Conservation (phyloP, 2,329 filamentous ascomycete species). For the Magnaporthiopsis rhizophila region DNA sequence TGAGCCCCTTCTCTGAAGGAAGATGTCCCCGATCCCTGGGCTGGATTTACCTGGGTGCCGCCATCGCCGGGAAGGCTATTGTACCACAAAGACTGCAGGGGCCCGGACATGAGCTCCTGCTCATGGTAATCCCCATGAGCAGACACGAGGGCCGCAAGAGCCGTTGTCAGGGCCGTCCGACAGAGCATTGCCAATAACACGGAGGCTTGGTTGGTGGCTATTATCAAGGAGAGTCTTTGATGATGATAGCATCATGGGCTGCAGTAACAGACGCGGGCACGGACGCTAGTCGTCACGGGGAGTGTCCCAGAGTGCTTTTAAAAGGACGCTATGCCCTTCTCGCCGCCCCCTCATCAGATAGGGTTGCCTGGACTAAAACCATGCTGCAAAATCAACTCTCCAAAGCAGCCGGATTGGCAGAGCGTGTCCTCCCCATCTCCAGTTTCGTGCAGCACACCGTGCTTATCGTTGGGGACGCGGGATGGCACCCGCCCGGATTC, state of each 20-base stretch:
- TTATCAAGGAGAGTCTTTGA: not conserved
- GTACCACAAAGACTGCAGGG: constrained; percentile 72
- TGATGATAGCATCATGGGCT: no score
- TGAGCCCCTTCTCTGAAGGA: constrained; percentile 7
- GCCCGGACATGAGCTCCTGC: constrained; percentile 57
- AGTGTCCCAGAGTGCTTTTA: not conserved
- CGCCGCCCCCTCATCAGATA: not conserved
- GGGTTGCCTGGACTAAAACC: not conserved
- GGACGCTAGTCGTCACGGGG: no score
- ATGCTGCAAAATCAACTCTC: not conserved
- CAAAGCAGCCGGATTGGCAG: constrained; percentile 1
- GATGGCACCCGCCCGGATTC: not conserved
- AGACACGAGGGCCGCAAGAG: constrained; percentile 40
- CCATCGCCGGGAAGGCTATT: constrained; percentile 76
- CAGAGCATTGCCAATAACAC: constrained; percentile 9
- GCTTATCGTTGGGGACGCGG: not conserved
- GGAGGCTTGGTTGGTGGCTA: not conserved
- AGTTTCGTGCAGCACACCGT: not conserved
- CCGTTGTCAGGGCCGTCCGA: constrained; percentile 20
- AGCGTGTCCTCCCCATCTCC: not conserved
- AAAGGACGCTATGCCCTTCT: not conserved
- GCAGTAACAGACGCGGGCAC: no score
- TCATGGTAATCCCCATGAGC: constrained; percentile 52
- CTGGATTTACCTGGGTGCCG: constrained; percentile 59
- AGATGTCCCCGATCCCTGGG: not conserved